Evolutionary conservation across 2,329 filamentous ascomycete genomes (phyloP), one percentile per base, ranked within the genome.

Genomic region (Xylaria sp.): DNA sequence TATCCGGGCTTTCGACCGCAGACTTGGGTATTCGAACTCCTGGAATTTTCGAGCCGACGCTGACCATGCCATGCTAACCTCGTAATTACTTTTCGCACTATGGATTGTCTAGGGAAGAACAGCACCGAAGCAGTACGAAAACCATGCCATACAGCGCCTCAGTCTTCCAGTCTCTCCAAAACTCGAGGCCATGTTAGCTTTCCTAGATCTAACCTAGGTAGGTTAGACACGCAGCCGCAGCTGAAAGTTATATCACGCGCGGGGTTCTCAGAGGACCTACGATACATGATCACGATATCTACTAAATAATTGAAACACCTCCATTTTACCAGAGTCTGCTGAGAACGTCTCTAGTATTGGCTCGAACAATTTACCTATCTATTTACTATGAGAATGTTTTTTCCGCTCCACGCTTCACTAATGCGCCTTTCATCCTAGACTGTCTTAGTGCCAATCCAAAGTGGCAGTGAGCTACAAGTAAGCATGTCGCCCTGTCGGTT

Each of bases 401-500:
- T 25, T 25, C 48, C 10, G 10, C 48, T 50, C 10, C 48, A 13
- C 7, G 5, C n/a, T 10, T 31, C 13, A 10, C 2, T 4, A 18
- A 52, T 10, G 23, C 23, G 25, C 50, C 13, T 37, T 37, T 48
- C 9, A 50, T 25, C 6, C 60, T 66, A 72, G 25, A 67, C 57
- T 1, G 68, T 69, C 48, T 69, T 67, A 6, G 78, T 78, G 2
- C 79, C 79, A 67, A 81, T 71, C 79, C 79, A 80, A 20, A 80
- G 56, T 0, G 78, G 75, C 28, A 72, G 65, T 28, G 77, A 78
- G 9, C 71, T 78, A 64, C 78, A 81, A 8, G 70, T 76, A 20
- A 79, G 76, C 23, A 75, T 72, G 64, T 78, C 74, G 34, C 73
- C 76, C 31, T 69, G 57, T 2, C 78, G 74, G 60, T 67, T 74